Evolutionary conservation across 371 early-diverging fungal genomes (phyloP), one percentile per base, ranked within the genome.

Genomic region (Sporodiniella umbellata): DNA sequence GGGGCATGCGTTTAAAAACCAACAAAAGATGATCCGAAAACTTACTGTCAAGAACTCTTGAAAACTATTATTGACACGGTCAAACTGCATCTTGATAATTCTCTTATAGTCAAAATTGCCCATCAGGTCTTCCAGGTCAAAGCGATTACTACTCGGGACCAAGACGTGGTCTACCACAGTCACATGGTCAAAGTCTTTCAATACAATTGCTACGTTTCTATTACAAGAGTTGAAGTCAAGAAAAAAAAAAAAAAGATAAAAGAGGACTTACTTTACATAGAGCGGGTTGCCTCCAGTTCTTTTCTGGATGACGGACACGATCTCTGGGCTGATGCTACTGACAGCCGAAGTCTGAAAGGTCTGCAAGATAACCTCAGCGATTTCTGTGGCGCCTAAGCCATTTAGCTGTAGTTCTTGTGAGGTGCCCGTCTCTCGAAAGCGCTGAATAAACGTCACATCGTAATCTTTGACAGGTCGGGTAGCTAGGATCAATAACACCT

Each of bases 261-360:
- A 28, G 10, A 28, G 30, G 10, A 10, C 30, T 62, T 66, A 71
- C 68, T 80, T 83, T 55, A 83, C 80, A 54, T 75, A 76, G 28
- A 76, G 66, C 6, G 83, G 83, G 44, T 83, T 83, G 4, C 83
- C 83, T n/a, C 64, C 66, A 8, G 83, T 83, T 17, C 75, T 66
- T 43, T 80, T 68, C 61, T 80, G 72, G 26, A 83, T 74, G 6
- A 78, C 56, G 7, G 64, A 60, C 0, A 79, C 59, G 43, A 83
- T 73, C n/a, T 75, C 73, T 0, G 77, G 79, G 33, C 75, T 79
- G 10, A 83, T 72, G 19, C 54, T 53, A 2, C 45, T 68, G 0
- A 83, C 81, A 12, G 58, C 58, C 6, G 55, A 42, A 8, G 64
- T 51, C 14, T 63, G 57, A 48, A 83, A 78, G 0, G 75, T 60